phyloP scores from a whole-genome alignment of 169 alveolate genomes.

The Haemoproteus tartakovskyi region DNA sequence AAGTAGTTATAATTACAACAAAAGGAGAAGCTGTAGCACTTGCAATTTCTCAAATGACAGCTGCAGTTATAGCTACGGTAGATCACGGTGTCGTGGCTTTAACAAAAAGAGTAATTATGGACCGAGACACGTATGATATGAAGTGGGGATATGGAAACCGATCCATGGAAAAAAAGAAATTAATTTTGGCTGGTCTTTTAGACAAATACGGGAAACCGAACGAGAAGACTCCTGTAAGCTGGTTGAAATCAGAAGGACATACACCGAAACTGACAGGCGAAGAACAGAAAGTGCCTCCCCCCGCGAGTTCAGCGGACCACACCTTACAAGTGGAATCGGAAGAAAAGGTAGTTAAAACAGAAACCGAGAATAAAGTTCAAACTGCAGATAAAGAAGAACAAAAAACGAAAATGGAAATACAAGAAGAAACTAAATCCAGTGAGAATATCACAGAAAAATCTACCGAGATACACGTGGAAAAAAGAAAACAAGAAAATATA shows the following conservation, averaged over 20 bases:
- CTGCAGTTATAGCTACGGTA: conserved; percentile 97
- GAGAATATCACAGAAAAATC: too few relatives aligned
- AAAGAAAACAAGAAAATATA: too few relatives aligned
- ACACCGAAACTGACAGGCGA: conserved; percentile 82
- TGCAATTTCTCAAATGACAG: conserved; percentile 99
- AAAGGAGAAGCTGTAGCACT: conserved; percentile 99
- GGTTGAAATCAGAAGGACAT: conserved; percentile 88
- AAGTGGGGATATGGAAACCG: conserved; percentile 99
- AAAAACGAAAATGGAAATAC: too few relatives aligned
- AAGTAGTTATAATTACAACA: conserved; percentile 97
- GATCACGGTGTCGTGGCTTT: conserved; percentile 99
- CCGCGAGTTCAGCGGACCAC: too few relatives aligned
- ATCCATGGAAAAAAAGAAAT: conserved; percentile 96
- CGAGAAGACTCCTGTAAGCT: conserved; percentile 92
- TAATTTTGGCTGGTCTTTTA: conserved; percentile 93
- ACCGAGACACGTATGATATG: conserved; percentile 98
- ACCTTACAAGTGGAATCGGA: too few relatives aligned
- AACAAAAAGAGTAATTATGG: conserved; percentile 99
- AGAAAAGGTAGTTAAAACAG: too few relatives aligned
- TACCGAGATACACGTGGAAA: too few relatives aligned
- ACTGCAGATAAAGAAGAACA: too few relatives aligned
- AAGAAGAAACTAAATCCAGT: too few relatives aligned
- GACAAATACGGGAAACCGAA: conserved; percentile 94
- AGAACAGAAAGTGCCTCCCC: too few relatives aligned
- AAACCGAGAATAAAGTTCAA: too few relatives aligned